phyloP scores from a whole-genome alignment of 208 protist genomes.

The Willaertia magna region DNA sequence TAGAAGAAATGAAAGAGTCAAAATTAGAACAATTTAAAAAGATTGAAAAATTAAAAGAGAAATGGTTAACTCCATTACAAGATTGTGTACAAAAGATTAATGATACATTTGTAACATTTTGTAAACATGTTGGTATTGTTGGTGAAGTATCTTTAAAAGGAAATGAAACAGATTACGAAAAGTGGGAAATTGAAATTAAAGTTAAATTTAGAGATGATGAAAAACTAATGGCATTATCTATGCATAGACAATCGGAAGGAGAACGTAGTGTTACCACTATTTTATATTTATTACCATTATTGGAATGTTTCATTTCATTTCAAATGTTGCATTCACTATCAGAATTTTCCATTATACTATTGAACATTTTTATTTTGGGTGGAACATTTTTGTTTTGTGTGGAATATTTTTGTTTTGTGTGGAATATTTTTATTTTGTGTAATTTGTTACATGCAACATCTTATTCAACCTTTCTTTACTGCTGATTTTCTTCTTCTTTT shows the following conservation, averaged over 20 bases:
- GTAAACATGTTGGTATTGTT: neutral
- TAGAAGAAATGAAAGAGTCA: neutral
- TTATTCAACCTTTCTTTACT: too few relatives aligned
- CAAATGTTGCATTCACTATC: too few relatives aligned
- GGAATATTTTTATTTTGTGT: too few relatives aligned
- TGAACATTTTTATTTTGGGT: too few relatives aligned
- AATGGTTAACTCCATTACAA: neutral
- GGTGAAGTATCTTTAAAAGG: slow-evolving; percentile 8
- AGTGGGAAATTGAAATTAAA: slow-evolving; percentile 21
- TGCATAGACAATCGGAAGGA: slow-evolving; percentile 28
- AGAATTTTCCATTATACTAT: too few relatives aligned
- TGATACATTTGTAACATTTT: neutral
- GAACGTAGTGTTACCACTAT: slow-evolving; percentile 43
- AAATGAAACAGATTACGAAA: slow-evolving; percentile 14
- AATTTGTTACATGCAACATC: too few relatives aligned
- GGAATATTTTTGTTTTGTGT: too few relatives aligned
- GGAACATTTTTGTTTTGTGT: too few relatives aligned
- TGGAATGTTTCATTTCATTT: too few relatives aligned
- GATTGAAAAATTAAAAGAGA: neutral
- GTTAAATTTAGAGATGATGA: slow-evolving; percentile 21
- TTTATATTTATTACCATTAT: slow-evolving; percentile 57
- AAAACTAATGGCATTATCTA: slow-evolving; percentile 4
- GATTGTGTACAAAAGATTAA: neutral
- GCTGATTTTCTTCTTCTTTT: too few relatives aligned
- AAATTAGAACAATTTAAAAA: too few relatives aligned